phyloP scores from a whole-genome alignment of 441 rosid genomes.

The Cnidoscolus chayamansa region DNA sequence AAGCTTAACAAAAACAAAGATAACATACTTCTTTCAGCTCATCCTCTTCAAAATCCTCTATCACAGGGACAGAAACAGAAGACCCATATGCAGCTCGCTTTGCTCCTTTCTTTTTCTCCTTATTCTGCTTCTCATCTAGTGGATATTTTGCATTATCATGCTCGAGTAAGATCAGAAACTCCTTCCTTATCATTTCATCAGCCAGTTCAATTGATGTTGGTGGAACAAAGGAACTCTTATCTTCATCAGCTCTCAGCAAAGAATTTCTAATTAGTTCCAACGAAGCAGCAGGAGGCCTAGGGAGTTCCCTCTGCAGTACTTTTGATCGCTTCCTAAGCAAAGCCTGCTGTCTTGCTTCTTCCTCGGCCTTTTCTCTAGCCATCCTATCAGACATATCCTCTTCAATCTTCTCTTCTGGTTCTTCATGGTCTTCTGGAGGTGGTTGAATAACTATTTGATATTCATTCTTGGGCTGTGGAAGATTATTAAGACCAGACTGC shows the following conservation, averaged over 20 bases:
- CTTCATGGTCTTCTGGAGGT: conserved; percentile 78
- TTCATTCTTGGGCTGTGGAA: conserved; percentile 95
- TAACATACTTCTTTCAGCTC: conserved; percentile 53
- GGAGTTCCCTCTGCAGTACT: conserved; percentile 96
- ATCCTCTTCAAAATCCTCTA: conserved; percentile 80
- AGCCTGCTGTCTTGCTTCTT: conserved; percentile 83
- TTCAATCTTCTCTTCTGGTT: conserved; percentile 88
- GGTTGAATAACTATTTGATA: conserved; percentile 82
- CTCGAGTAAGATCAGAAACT: conserved; percentile 72
- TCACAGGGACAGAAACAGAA: conserved; percentile 45
- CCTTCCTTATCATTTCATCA: conserved; percentile 80
- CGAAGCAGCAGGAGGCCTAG: conserved; percentile 89
- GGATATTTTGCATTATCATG: conserved; percentile 99
- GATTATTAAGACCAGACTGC: conserved; percentile 63
- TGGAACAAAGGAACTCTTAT: conserved; percentile 90
- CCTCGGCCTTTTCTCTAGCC: conserved; percentile 88
- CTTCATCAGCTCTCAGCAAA: conserved; percentile 74
- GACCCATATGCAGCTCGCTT: conserved; percentile 60
- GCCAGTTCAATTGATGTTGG: conserved; percentile 86
- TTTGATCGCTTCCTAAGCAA: conserved; percentile 93
- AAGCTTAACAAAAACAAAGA: neutral
- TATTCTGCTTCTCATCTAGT: conserved; percentile 63
- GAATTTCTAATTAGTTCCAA: conserved; percentile 81
- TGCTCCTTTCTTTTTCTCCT: conserved; percentile 75
- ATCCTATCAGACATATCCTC: conserved; percentile 98